Evolutionary conservation across 805 yeast genomes (phyloP), one percentile per base, ranked within the genome.

Genomic region (Metschnikowia colocasiae): DNA sequence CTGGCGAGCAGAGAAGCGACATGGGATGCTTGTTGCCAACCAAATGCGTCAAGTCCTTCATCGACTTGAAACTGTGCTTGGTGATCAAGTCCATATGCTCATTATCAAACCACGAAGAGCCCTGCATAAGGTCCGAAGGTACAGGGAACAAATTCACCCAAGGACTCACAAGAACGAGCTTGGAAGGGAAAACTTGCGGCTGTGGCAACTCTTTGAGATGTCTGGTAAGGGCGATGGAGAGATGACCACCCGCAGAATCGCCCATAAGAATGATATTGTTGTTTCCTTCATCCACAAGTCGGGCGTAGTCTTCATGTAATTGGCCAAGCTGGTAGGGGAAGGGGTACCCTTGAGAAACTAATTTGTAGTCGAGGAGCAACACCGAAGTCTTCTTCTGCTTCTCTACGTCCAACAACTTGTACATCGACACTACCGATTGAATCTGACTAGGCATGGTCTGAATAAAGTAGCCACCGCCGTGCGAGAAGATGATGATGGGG

Each of bases 161-260:
- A 0, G 77, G 77, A 42, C 65, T 59, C 36, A 69, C 53, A 30
- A 69, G 56, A 2, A 67, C 40, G 20, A 61, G 47, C 35, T 60
- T 58, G 13, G 50, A 53, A 1, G 73, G 74, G 53, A 52, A 65
- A 1, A 58, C 50, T 25, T 38, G 35, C 3, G 45, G 50, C 27
- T 48, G 45, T 2, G 31, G 32, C 35, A 47, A 35, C 5, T 38
- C 27, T 22, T 59, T 58, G 51, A 70, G 54, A 37, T 50, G 60
- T 44, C 68, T 67, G 13, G 68, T 52, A 47, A 61, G 64, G 15
- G 58, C 57, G 18, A 71, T 51, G 13, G 63, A 54, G 49, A 72
- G 60, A 51, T 71, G 62, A 1, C 72, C 75, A 23, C 76, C 76
- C 8, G 75, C 75, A 1, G 75, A 69, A 51, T 72, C 76, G 3